Conservation (phyloP, 805 yeast species). For the Gaillardinia entomophila region DNA sequence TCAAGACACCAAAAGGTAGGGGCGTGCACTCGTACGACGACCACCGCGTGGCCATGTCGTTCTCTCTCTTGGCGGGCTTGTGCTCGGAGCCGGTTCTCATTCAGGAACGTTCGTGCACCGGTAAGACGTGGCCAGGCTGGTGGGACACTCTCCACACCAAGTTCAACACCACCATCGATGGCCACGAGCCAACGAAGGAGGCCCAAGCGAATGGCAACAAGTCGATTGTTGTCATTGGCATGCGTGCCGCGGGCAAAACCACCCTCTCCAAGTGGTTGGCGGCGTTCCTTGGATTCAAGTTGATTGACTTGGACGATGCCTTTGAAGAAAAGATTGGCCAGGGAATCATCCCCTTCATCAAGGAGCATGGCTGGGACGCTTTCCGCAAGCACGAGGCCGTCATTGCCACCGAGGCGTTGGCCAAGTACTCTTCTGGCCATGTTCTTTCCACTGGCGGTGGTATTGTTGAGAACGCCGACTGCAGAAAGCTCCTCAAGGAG, state of each 20-base stretch:
- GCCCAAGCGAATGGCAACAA: slow-evolving; percentile 34
- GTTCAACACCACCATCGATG: slow-evolving; percentile 63
- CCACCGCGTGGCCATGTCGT: slow-evolving; percentile 97
- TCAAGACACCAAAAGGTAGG: slow-evolving; percentile 49
- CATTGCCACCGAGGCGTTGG: slow-evolving; percentile 47
- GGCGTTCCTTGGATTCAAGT: slow-evolving; percentile 55
- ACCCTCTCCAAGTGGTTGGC: slow-evolving; percentile 81
- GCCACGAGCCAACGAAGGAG: slow-evolving; percentile 50
- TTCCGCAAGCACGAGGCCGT: slow-evolving; percentile 67
- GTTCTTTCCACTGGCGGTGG: slow-evolving; percentile 97
- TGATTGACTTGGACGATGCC: slow-evolving; percentile 70
- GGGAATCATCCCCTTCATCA: slow-evolving; percentile 57
- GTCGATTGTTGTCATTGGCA: slow-evolving; percentile 81
- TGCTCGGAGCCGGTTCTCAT: slow-evolving; percentile 59
- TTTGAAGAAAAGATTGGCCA: slow-evolving; percentile 51
- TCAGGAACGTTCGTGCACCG: slow-evolving; percentile 86
- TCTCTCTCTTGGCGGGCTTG: slow-evolving; percentile 80
- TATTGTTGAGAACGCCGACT: slow-evolving; percentile 68
- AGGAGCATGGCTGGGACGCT: slow-evolving; percentile 75
- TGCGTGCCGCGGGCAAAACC: slow-evolving; percentile 97
- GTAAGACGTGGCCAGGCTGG: slow-evolving; percentile 99
- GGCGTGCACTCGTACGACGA: slow-evolving; percentile 86
- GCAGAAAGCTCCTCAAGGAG: slow-evolving; percentile 57
- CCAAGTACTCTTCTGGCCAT: slow-evolving; percentile 39
- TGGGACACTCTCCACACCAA: slow-evolving; percentile 84